Base-by-base conservation (phyloP, 371 early-diverging fungal species). In the Mucor racemosus region DNA sequence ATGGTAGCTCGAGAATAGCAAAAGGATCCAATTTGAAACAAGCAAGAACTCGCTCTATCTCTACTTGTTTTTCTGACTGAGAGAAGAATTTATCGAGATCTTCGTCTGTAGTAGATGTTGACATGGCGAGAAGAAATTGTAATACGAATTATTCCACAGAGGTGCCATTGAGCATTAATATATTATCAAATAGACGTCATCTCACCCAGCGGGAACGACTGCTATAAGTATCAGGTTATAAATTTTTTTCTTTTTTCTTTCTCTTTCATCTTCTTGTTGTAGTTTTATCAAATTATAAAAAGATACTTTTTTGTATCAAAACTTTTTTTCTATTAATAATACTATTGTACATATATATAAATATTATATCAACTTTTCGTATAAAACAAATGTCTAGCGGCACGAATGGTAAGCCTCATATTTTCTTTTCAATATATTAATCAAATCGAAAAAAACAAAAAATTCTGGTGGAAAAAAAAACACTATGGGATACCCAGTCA, bases 1-100 rank as follows among this genome's bases (percentile, higher is more conserved):
- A 79, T 5, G 91, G 84, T n/a, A 95, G 81, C 17, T 91, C 90
- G 1, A 96, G 87, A 60, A 96, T 84, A 14, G 87, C 89, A 66
- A 94, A 90, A 14, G 95, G 97, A 74, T 95, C 93, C 31, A 92
- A 76, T 55, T 85, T 86, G 76, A 90, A 90, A 64, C 89, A 84
- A 0, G 74, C 55, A n/a, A 95, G 81, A 31, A 96, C 91, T 38
- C 95, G 90, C 42, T 94, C 94, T n/a, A 95, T 92, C 67, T 95
- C 95, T 11, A 82, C 66, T 64, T 92, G 87, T 66, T 93, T 91
- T 67, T 89, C 90, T 62, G 89, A 84, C 36, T 88, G 74, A 19
- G 91, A 85, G 58, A 92, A 81, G 70, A 83, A 86, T 14, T 84
- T 87, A 65, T 90, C 91, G 26, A 92, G 78, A 64, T 88, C 87